These are phyloP conservation scores for Aspergillus brasiliensis DNA, from an alignment of 2,329 filamentous ascomycete species.

Conservation along the genomic window DNA sequence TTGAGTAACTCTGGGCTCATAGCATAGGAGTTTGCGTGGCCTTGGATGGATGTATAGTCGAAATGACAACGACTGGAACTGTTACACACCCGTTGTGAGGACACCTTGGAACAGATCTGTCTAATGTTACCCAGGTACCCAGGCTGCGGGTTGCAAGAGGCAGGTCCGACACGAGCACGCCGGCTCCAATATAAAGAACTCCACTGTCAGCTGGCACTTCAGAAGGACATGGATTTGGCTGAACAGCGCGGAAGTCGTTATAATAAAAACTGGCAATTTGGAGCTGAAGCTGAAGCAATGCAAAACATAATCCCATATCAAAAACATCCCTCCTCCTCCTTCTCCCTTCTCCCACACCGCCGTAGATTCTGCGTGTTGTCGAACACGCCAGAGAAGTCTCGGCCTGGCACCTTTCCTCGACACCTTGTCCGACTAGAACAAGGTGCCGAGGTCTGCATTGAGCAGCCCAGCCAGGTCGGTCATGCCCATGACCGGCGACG, in stretches of 20 bases:
- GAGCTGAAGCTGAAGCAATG: not conserved
- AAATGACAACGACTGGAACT: not conserved
- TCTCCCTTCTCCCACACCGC: no score
- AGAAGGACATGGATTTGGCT: not conserved
- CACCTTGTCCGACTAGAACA: constrained; percentile 23
- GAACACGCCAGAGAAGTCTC: not conserved
- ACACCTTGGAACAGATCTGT: not conserved
- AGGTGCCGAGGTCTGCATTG: constrained; percentile 30
- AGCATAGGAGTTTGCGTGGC: not conserved
- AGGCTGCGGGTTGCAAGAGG: not conserved
- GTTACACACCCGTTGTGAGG: not conserved
- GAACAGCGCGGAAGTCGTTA: not conserved
- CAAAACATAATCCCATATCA: not conserved
- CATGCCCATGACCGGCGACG: constrained; percentile 10
- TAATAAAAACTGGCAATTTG: not conserved
- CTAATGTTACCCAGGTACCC: not conserved
- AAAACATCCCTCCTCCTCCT: not conserved
- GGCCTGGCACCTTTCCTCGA: not conserved
- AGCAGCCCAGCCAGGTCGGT: constrained; percentile 17
- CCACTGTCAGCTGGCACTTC: not conserved
- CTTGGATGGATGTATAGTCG: not conserved
- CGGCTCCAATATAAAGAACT: not conserved
- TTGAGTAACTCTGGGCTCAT: not conserved
- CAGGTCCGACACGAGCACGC: not conserved
- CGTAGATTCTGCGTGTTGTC: not conserved